Base-by-base conservation (phyloP, 768 basidiomycete genomes). In the Mrakia hoshinonis region DNA sequence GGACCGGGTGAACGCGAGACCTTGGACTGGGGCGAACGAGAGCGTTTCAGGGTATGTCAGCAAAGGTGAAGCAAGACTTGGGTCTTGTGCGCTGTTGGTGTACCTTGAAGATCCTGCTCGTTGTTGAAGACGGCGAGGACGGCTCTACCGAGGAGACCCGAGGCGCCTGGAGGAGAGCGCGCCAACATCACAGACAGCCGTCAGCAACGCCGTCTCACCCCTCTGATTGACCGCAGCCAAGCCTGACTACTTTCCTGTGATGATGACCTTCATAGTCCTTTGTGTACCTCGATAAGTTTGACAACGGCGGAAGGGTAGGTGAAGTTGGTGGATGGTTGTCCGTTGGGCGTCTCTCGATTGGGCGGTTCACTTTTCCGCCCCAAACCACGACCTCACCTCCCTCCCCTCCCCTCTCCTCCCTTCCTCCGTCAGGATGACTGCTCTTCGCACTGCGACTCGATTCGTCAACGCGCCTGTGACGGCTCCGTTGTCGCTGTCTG, bases 71-170 rank as follows among this genome's bases (percentile, higher is more conserved):
- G 36, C n/a, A 2, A 26, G 15, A 22, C 22, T 29, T 5, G 12
- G 26, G n/a, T 13, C 76, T 34, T 60, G 77, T 75, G n/a, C n/a
- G n/a, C n/a, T n/a, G n/a, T n/a, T n/a, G n/a, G n/a, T n/a, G n/a
- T 47, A 81, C 79, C 79, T 5, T 77, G 70, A 69, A 72, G 26
- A 26, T 77, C 77, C 0, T 75, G 75, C 4, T 75, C 72, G 0
- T 52, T 24, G 11, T 82, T 81, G 82, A 93, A 92, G 2, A 88
- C 86, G 31, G 82, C 77, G 77, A 84, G 85, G 11, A 95, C 85
- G 0, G 90, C 90, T 9, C 88, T 82, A 12, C 95, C 95, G 13
- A 98, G 85, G 11, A 97, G 85, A 36, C 95, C 95, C 46, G 92
- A 94, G 69, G 93, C 93, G 74, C 93, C 93, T 93, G 80, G 58